Evolutionary conservation across 2,329 filamentous ascomycete genomes (phyloP), one percentile per base, ranked within the genome.

Genomic region (Botrytis paeoniae): DNA sequence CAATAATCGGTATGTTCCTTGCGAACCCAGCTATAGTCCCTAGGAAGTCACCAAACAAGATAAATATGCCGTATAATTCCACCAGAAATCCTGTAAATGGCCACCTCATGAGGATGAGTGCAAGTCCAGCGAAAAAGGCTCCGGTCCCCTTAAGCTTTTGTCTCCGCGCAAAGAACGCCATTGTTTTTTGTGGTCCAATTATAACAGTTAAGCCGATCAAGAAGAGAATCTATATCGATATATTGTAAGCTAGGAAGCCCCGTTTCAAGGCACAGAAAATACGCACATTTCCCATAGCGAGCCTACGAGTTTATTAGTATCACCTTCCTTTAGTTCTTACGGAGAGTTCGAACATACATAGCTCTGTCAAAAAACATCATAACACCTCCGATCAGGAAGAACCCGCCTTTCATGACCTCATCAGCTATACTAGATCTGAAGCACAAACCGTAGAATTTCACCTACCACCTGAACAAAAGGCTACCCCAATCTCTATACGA

Each of bases 301-400:
- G 90, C 90, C 93, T 96, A 77, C 32, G 35, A 35, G 4, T 29
- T 57, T 43, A 6, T 72, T 41, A 7, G 29, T 8, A 39, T 35
- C 60, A 62, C 43, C n/a, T 72, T 41, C 25, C 4, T 57, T 32
- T 6, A 14, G 2, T 48, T 41, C 10, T 39, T 48, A 8, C 22
- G 59, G n/a, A 60, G 35, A 51, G 20, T 25, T 39, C 65, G 37
- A 45, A 86, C 91, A 80, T 86, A 95, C 93, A 98, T 95, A 80
- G 96, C 93, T 77, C 96, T 90, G 84, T 99, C 96, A 85, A 99
- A 99, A 86, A 99, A 98, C 84, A 99, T 89, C 84, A 99, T 88
- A 16, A 99, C 93, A 75, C 96, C 96, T 81, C 94, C 93, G 81
- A 98, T 89, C 73, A 99, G 89, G 87, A 99, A 99, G 86, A 98